A percentile compares a stretch with the other conserved stretches of the same genome.
Evolutionary conservation across 495 filamentous ascomycete species (phyloP).

Genomic region (Terfezia claveryi): DNA sequence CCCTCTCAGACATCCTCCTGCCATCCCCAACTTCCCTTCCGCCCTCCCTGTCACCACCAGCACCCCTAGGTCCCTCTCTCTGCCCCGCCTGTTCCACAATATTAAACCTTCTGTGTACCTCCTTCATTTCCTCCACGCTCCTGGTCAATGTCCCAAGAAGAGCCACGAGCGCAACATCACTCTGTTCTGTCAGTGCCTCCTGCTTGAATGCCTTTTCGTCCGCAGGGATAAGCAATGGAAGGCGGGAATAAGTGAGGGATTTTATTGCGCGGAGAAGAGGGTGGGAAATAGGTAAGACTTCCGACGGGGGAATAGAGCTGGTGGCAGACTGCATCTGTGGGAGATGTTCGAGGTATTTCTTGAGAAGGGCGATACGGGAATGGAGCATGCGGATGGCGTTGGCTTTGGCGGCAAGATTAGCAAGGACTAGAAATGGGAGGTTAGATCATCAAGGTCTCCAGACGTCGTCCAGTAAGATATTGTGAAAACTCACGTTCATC

Average conservation of each 20-base stretch:
- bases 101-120: slow-evolving; percentile 48
- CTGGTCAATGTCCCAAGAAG: slow-evolving; percentile 47
- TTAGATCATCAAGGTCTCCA: background rate
- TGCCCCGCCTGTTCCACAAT: slow-evolving; percentile 33
- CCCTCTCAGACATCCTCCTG: background rate
- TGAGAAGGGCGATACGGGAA: slow-evolving; percentile 59
- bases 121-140: slow-evolving; percentile 41
- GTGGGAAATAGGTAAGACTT: slow-evolving; percentile 33
- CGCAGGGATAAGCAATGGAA: slow-evolving; percentile 36
- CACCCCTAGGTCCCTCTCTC: background rate
- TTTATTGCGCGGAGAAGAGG: slow-evolving; percentile 43
- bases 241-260: slow-evolving; percentile 34
- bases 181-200: slow-evolving; percentile 43
- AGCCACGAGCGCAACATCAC: slow-evolving; percentile 54
- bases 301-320: slow-evolving; percentile 21
- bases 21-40: background rate
- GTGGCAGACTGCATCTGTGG: slow-evolving; percentile 22
- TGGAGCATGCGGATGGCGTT: slow-evolving; percentile 88
- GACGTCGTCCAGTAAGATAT: background rate
- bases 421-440: slow-evolving; percentile 28
- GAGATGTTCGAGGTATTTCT: slow-evolving; percentile 53
- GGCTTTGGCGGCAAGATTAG: slow-evolving; percentile 55
- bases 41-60: background rate
- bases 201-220: slow-evolving; percentile 29
- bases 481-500: slow-evolving; percentile 23